Evolutionary conservation across 257 asterid species (phyloP).

Genomic region (Solanum chiquidenum): DNA sequence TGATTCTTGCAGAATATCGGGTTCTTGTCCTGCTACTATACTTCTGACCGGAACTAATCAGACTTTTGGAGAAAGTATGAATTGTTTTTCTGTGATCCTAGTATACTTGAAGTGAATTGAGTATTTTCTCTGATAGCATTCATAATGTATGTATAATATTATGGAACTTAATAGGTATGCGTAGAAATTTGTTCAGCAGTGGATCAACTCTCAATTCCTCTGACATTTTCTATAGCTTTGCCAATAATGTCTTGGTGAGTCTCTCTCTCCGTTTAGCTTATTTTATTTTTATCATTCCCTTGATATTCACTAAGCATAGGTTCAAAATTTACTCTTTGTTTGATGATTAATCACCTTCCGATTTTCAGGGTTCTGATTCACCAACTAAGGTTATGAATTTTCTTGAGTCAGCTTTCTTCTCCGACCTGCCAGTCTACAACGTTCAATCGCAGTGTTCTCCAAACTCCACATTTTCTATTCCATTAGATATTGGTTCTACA

Average conservation of each 20-base stretch:
- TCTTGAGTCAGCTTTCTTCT: constrained; percentile 65
- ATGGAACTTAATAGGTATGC: constrained; percentile 42
- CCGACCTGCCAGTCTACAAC: constrained; percentile 38
- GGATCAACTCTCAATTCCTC: constrained; percentile 34
- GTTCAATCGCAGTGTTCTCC: constrained; percentile 58
- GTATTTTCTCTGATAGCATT: neutral
- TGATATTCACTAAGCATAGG: neutral
- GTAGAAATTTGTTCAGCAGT: constrained; percentile 45
- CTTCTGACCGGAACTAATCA: constrained; percentile 75
- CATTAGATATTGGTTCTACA: constrained; percentile 39
- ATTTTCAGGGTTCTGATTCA: constrained; percentile 72
- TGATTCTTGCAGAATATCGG: constrained; percentile 62
- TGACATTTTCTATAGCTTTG: constrained; percentile 51
- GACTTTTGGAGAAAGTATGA: constrained; percentile 68
- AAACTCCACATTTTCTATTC: constrained; percentile 42
- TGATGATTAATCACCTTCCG: constrained; percentile 1
- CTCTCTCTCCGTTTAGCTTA: constrained; percentile 5
- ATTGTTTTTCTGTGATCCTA: neutral
- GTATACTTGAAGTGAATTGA: neutral
- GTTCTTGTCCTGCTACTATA: constrained; percentile 75
- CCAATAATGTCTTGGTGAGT: constrained; percentile 63
- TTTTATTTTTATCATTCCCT: neutral
- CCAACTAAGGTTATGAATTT: constrained; percentile 27
- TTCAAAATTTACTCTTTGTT: neutral
- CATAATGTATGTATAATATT: neutral